Conservation (phyloP, 129 eudicot species). For the Logfia minima region DNA sequence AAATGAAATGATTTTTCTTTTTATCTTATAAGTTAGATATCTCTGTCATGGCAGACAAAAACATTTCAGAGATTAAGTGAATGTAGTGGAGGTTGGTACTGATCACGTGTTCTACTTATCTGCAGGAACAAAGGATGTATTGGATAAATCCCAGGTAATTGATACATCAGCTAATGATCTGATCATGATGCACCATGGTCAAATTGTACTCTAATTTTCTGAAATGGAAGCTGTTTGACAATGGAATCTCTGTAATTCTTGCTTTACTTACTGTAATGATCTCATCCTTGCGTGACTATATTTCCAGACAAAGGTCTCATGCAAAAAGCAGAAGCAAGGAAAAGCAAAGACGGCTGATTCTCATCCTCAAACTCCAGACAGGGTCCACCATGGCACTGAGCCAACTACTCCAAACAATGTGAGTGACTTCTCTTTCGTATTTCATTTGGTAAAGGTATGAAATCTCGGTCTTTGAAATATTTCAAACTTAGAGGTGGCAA, state of each 20-base stretch:
- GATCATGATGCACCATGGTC: constrained; percentile 10
- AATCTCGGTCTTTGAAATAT: neutral
- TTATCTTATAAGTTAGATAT: neutral
- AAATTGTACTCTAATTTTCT: neutral
- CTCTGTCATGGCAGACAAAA: neutral
- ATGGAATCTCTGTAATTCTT: neutral
- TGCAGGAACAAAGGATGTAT: constrained; percentile 23
- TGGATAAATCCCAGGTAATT: constrained; percentile 29
- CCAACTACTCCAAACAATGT: constrained; percentile 31
- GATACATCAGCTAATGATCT: neutral
- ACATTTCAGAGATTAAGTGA: neutral
- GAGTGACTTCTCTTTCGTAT: constrained; percentile 19
- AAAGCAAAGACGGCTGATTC: constrained; percentile 11
- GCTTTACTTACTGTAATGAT: constrained; percentile 8
- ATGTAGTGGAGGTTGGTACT: neutral
- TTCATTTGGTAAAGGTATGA: neutral
- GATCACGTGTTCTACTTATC: constrained; percentile 4
- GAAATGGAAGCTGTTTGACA: neutral
- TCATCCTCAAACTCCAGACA: constrained; percentile 23
- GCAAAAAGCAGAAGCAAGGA: constrained; percentile 35
- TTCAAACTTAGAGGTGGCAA: neutral
- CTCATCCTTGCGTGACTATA: constrained; percentile 1
- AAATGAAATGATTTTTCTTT: neutral
- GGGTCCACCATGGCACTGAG: constrained; percentile 20
- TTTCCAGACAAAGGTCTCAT: constrained; percentile 23